phyloP scores from a whole-genome alignment of 2,329 filamentous ascomycete species.

The Geosmithia putterillii region DNA sequence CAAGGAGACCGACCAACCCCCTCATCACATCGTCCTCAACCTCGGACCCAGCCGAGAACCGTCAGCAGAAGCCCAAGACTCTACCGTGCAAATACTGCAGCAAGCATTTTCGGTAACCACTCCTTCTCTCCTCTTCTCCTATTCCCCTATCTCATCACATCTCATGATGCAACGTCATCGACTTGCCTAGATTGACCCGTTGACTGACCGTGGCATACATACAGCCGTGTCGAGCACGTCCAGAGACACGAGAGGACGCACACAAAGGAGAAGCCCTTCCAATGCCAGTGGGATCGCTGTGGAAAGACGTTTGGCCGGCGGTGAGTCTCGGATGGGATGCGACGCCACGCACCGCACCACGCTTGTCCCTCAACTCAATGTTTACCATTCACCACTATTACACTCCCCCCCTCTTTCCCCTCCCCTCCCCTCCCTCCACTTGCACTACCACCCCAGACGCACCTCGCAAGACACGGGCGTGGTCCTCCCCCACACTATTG shows the following conservation, averaged over 20 bases:
- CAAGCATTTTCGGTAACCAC: conserved; percentile 46
- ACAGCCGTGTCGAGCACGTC: conserved; percentile 51
- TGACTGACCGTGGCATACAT: background rate
- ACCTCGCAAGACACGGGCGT: no score
- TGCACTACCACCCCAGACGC: conserved; percentile 2
- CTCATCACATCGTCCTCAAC: no score
- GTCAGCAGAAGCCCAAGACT: conserved; percentile 48
- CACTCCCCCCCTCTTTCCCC: background rate
- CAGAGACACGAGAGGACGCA: conserved; percentile 52
- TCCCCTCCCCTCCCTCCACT: conserved; percentile 1
- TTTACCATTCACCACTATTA: background rate
- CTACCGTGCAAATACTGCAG: conserved; percentile 51
- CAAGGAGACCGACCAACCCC: conserved; percentile 8
- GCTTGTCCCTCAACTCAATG: conserved; percentile 4
- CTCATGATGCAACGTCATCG: background rate
- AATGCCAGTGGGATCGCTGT: conserved; percentile 45
- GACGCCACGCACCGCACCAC: no score
- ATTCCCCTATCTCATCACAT: background rate
- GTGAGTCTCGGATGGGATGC: no score
- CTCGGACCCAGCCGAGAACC: conserved; percentile 36
- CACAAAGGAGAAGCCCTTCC: conserved; percentile 54
- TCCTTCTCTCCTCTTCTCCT: background rate
- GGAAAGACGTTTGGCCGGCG: conserved; percentile 51
- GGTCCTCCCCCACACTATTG: background rate
- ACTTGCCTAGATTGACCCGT: background rate